Evolutionary conservation across 495 filamentous ascomycete species (phyloP), one percentile per base, ranked within the genome.

Genomic region (Daldinia grandis): DNA sequence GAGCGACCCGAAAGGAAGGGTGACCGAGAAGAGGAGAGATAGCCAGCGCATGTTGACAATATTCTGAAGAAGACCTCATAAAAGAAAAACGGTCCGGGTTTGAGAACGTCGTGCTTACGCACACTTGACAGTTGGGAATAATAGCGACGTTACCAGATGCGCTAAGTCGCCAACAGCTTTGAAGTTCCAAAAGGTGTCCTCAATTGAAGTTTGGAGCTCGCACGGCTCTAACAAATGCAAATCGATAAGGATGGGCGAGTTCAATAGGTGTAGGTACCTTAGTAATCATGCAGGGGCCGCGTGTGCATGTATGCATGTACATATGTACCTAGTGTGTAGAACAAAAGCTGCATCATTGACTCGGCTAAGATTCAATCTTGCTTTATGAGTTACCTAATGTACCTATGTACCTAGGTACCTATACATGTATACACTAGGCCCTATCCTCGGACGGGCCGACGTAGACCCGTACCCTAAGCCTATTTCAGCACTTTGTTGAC

Each of bases 11-110:
- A 87, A 68, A 74, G 87, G 73, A 75, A 91, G 80, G 74, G 87
- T 42, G 69, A 83, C 68, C 66, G 85, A 81, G 65, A 92, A 82
- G 64, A 88, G 75, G 75, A 87, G 85, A 79, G 91, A 78, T 31
- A 87, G 72, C 80, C 81, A 83, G 68, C 82, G 81, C 85, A 89
- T 87, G 42, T 74, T 84, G 74, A 66, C 66, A 55, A 64, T 64
- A 54, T 72, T 69, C 70, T 15, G 4, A 38, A 55, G 33, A 40
- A 38, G 19, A 31, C 55, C 58, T 66, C 51, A 49, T 62, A 31
- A 35, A 64, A 21, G 61, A 27, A 17, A n/a, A 24, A 40, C 0
- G 42, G 38, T 35, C 30, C 33, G 9, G 15, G 30, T 4, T 55
- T 31, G 7, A 42, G 47, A 40, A 55, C 3, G 37, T 42, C 59